These are phyloP conservation scores for Hanseniaspora thailandica DNA, from an alignment of 805 yeast genomes.

Conservation along the genomic window DNA sequence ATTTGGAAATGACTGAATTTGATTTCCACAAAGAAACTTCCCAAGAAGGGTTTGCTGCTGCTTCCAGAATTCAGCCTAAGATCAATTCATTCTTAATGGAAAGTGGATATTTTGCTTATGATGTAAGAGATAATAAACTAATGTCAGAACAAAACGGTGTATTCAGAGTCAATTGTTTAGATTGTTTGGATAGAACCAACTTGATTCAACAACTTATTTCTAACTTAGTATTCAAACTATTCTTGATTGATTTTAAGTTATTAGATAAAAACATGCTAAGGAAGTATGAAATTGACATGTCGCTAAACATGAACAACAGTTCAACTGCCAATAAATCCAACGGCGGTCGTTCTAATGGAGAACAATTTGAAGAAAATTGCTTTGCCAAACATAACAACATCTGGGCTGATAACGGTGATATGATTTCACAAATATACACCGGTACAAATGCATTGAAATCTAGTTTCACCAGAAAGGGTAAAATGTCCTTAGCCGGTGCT, in stretches of 20 bases:
- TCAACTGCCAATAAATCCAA: neutral
- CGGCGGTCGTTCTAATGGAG: conserved; percentile 15
- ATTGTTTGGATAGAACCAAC: conserved; percentile 89
- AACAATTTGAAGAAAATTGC: conserved; percentile 39
- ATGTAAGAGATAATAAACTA: conserved; percentile 41
- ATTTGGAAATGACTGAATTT: conserved; percentile 58
- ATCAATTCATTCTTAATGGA: conserved; percentile 56
- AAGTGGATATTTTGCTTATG: conserved; percentile 75
- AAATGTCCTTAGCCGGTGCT: conserved; percentile 94
- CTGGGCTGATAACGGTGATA: conserved; percentile 99
- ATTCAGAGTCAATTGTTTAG: conserved; percentile 87
- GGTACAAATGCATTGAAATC: conserved; percentile 96
- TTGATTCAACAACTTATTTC: conserved; percentile 78
- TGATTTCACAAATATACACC: conserved; percentile 86
- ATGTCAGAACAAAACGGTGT: conserved; percentile 77
- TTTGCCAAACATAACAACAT: conserved; percentile 66
- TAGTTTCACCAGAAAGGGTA: conserved; percentile 86
- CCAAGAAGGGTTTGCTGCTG: conserved; percentile 80
- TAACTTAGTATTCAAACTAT: conserved; percentile 50
- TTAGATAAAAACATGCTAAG: conserved; percentile 19
- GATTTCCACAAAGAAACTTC: conserved; percentile 91
- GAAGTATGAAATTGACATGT: conserved; percentile 18
- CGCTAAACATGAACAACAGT: conserved; percentile 1
- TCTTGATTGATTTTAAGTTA: conserved; percentile 35
- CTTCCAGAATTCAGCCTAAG: conserved; percentile 52